Evolutionary conservation across 2,329 filamentous ascomycete species (phyloP).

Genomic region (Falciphora oryzae): DNA sequence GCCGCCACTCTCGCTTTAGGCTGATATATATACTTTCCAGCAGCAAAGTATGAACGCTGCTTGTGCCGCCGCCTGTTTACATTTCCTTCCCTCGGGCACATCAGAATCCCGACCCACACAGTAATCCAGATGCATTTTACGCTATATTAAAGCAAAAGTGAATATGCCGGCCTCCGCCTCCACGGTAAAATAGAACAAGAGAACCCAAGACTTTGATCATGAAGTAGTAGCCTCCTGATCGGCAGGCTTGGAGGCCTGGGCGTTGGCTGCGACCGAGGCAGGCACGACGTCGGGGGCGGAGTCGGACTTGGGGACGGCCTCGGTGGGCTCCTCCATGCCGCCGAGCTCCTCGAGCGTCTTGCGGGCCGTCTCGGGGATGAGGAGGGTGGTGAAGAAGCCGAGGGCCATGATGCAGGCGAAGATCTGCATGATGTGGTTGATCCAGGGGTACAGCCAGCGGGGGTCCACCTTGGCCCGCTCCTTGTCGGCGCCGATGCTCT

Average conservation of each 20-base stretch:
- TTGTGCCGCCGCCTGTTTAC: not conserved
- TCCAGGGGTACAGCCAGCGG: slow-evolving; percentile 48
- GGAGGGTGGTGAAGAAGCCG: slow-evolving; percentile 60
- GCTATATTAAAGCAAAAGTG: not conserved
- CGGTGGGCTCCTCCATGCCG: slow-evolving; percentile 7
- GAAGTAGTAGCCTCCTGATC: not conserved
- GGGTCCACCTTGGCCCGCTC: slow-evolving; percentile 24
- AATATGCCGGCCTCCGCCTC: not conserved
- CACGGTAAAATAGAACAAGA: not conserved
- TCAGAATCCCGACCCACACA: not conserved
- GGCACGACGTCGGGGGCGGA: not conserved
- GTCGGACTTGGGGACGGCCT: not conserved
- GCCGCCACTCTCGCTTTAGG: not conserved
- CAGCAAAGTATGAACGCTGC: no score
- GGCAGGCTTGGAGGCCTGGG: not conserved
- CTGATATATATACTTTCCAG: not conserved
- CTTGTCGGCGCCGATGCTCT: slow-evolving; percentile 36
- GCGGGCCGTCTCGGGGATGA: slow-evolving; percentile 70
- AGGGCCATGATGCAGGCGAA: slow-evolving; percentile 71
- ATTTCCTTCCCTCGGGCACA: not conserved
- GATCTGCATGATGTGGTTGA: slow-evolving; percentile 73
- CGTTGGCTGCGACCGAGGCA: no score
- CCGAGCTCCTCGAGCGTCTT: slow-evolving; percentile 64
- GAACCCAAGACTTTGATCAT: not conserved
- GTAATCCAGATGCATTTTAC: not conserved